These are phyloP conservation scores for Kwoniella sp. DNA, from an alignment of 768 basidiomycete species.

Conservation along the genomic window DNA sequence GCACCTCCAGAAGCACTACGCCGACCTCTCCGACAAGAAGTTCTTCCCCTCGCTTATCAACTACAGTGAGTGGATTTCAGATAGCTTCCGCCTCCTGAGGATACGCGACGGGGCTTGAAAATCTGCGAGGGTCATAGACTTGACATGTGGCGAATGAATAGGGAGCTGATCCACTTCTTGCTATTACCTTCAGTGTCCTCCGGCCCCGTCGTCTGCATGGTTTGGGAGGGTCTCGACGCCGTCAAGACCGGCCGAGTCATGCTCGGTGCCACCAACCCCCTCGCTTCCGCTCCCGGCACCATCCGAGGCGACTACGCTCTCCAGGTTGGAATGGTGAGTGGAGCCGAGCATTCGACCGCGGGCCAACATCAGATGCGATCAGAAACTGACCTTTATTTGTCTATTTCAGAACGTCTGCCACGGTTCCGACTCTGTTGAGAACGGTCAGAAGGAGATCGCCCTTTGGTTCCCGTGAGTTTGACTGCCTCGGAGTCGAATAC, in stretches of 20 bases:
- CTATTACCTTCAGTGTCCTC: slow-evolving; percentile 44
- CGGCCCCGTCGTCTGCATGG: slow-evolving; percentile 87
- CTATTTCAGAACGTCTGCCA: slow-evolving; percentile 54
- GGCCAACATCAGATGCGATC: neutral
- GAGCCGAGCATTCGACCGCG: neutral
- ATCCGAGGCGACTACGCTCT: slow-evolving; percentile 96
- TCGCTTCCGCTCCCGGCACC: slow-evolving; percentile 81
- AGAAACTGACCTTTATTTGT: neutral
- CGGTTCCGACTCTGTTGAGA: slow-evolving; percentile 59
- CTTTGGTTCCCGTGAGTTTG: slow-evolving; percentile 66
- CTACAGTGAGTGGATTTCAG: slow-evolving; percentile 65
- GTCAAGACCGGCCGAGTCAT: slow-evolving; percentile 85
- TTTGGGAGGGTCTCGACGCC: slow-evolving; percentile 75
- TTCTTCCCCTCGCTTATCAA: slow-evolving; percentile 96
- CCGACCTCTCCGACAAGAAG: slow-evolving; percentile 85
- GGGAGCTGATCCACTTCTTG: neutral
- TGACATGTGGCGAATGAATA: neutral
- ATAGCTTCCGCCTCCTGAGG: neutral
- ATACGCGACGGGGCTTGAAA: neutral
- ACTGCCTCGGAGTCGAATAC: too few relatives aligned
- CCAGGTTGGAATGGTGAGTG: slow-evolving; percentile 70
- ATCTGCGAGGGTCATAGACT: neutral
- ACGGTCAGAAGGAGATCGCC: slow-evolving; percentile 80
- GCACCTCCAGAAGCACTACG: slow-evolving; percentile 97
- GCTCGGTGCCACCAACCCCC: slow-evolving; percentile 96